Conservation (phyloP, 2,329 filamentous ascomycete genomes). For the Graphiopsis chlorocephala region DNA sequence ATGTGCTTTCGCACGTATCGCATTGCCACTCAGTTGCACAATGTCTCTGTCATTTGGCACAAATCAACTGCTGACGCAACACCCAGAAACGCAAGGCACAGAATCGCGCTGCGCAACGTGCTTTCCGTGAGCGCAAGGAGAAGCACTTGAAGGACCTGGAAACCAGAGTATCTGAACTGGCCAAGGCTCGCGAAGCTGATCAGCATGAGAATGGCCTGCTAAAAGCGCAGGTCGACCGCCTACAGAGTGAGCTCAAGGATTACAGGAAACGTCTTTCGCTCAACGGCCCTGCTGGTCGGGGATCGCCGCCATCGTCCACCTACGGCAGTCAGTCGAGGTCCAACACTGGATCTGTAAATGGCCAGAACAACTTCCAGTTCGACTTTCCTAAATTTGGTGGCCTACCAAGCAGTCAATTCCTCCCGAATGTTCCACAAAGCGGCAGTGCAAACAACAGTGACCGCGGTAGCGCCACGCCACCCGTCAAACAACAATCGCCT, state of each 20-base stretch:
- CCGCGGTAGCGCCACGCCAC: constrained; percentile 26
- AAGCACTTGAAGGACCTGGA: constrained; percentile 85
- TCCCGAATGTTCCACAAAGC: constrained; percentile 31
- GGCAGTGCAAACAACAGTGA: constrained; percentile 36
- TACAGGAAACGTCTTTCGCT: constrained; percentile 83
- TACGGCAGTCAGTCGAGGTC: constrained; percentile 5
- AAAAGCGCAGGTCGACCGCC: constrained; percentile 80
- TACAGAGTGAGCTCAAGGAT: constrained; percentile 80
- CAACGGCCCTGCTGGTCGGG: constrained; percentile 49
- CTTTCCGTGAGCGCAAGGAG: constrained; percentile 92
- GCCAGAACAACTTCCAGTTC: constrained; percentile 70
- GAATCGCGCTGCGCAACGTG: constrained; percentile 86
- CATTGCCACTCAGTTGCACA: background rate
- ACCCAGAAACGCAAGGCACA: constrained; percentile 89
- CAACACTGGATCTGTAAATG: constrained; percentile 42
- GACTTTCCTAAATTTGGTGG: constrained; percentile 93
- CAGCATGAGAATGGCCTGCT: constrained; percentile 83
- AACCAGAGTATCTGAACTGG: constrained; percentile 62
- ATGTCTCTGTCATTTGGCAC: background rate
- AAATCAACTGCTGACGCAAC: background rate
- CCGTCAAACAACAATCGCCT: constrained; percentile 25
- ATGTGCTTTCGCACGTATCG: background rate
- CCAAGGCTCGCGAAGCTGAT: constrained; percentile 78
- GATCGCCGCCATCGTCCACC: constrained; percentile 47
- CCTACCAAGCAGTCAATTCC: constrained; percentile 57